These are phyloP conservation scores for Pichia norvegensis DNA, from an alignment of 1,139 yeast species.

Conservation along the genomic window DNA sequence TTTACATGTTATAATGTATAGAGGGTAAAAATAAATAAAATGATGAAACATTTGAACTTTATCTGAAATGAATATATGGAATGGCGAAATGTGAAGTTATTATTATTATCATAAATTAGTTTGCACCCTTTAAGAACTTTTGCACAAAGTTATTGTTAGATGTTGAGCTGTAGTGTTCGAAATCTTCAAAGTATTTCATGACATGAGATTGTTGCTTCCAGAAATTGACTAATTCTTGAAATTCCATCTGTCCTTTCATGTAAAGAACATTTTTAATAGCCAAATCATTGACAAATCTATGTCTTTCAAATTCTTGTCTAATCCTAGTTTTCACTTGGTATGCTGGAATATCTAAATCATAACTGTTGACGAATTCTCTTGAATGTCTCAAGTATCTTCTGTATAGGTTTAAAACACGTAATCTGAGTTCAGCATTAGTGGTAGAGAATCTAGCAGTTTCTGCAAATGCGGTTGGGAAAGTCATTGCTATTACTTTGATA, in stretches of 20 bases:
- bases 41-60: not conserved
- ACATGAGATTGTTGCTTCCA: conserved; percentile 91
- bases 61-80: conserved; percentile 2
- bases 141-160: conserved; percentile 53
- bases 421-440: conserved; percentile 53
- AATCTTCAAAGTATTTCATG: conserved; percentile 70
- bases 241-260: conserved; percentile 86
- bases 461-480: conserved; percentile 61
- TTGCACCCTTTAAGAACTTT: conserved; percentile 61
- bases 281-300: conserved; percentile 62
- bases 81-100: not conserved
- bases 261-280: conserved; percentile 60
- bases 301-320: conserved; percentile 85
- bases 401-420: conserved; percentile 62
- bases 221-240: conserved; percentile 79
- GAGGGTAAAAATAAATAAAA: not conserved
- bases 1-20: not conserved
- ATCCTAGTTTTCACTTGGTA: conserved; percentile 73
- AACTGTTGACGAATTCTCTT: conserved; percentile 45
- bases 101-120: conserved; percentile 4
- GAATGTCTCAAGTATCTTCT: conserved; percentile 63
- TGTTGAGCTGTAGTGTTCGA: conserved; percentile 42
- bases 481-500: conserved; percentile 18
- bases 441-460: conserved; percentile 69
- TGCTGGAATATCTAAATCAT: conserved; percentile 80